phyloP scores from a whole-genome alignment of 179 eudicot species.

The Silene noctiflora region DNA sequence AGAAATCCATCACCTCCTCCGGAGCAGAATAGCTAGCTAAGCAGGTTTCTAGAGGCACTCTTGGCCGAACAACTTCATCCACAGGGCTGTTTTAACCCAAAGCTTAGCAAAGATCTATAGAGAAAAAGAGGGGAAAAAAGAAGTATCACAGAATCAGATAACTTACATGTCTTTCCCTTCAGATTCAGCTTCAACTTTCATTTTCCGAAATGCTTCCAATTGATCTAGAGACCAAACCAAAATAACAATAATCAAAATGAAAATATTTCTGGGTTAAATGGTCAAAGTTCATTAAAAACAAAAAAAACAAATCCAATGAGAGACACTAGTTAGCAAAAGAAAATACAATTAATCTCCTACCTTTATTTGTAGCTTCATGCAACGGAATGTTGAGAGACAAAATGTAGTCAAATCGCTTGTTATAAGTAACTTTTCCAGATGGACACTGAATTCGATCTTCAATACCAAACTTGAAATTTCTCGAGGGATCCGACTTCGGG shows the following conservation, averaged over 20 bases:
- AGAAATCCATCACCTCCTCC: conserved; percentile 92
- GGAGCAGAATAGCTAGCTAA: conserved; percentile 70
- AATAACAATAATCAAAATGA: not conserved
- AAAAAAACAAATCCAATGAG: not conserved
- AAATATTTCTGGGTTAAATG: not conserved
- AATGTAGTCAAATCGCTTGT: conserved; percentile 70
- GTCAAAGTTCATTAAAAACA: not conserved
- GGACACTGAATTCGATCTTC: conserved; percentile 89
- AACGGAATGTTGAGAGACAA: conserved; percentile 89
- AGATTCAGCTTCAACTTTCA: conserved; percentile 51
- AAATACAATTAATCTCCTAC: conserved; percentile 30
- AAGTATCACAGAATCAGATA: conserved; percentile 11
- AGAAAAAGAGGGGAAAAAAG: conserved; percentile 3
- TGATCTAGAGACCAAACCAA: conserved; percentile 51
- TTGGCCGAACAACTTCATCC: conserved; percentile 87
- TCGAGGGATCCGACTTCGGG: conserved; percentile 72
- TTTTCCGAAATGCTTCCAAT: conserved; percentile 55
- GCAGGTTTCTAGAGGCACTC: conserved; percentile 81
- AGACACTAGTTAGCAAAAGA: not conserved
- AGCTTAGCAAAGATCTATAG: conserved; percentile 15
- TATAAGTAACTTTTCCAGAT: conserved; percentile 94
- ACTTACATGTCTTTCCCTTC: conserved; percentile 82
- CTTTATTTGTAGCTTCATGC: conserved; percentile 75
- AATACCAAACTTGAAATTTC: conserved; percentile 90
- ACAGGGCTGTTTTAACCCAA: conserved; percentile 44